Conservation (phyloP, 495 filamentous ascomycete species). For the Annulohypoxylon maeteangense region DNA sequence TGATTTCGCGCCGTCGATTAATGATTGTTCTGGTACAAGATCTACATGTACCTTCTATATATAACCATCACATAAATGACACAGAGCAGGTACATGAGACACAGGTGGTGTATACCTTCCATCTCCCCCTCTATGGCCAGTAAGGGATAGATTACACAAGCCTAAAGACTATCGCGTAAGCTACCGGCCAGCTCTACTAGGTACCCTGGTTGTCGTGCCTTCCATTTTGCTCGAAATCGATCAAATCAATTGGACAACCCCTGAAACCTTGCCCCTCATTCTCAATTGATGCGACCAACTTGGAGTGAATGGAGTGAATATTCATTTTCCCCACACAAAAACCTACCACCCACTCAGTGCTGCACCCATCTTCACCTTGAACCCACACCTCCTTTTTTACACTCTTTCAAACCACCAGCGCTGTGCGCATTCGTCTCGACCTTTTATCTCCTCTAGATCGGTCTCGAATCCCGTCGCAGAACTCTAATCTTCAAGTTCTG, state of each 20-base stretch:
- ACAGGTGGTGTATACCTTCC: not conserved
- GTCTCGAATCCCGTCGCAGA: conserved; percentile 36
- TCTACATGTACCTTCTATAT: not conserved
- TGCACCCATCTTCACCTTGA: not conserved
- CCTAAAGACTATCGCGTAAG: conserved; percentile 9
- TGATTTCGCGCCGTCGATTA: not conserved
- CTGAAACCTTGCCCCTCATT: conserved; percentile 44
- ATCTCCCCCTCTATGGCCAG: conserved; percentile 4
- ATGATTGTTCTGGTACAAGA: not conserved
- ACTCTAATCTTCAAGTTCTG: conserved; percentile 31
- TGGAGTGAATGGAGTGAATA: conserved; percentile 7
- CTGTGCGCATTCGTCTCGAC: conserved; percentile 43
- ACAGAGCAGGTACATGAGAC: not conserved
- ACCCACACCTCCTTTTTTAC: conserved; percentile 45
- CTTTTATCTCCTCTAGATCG: conserved; percentile 37
- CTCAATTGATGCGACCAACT: conserved; percentile 29
- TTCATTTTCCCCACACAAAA: conserved; percentile 40
- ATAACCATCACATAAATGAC: not conserved
- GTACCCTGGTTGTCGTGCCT: conserved; percentile 6
- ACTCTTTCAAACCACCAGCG: conserved; percentile 36
- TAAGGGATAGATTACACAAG: conserved; percentile 24
- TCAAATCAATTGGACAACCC: conserved; percentile 33
- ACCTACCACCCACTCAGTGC: conserved; percentile 17
- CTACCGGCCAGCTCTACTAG: not conserved
- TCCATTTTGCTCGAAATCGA: conserved; percentile 16